phyloP scores from a whole-genome alignment of 2,329 filamentous ascomycete species.

The Fusarium sambucinum region DNA sequence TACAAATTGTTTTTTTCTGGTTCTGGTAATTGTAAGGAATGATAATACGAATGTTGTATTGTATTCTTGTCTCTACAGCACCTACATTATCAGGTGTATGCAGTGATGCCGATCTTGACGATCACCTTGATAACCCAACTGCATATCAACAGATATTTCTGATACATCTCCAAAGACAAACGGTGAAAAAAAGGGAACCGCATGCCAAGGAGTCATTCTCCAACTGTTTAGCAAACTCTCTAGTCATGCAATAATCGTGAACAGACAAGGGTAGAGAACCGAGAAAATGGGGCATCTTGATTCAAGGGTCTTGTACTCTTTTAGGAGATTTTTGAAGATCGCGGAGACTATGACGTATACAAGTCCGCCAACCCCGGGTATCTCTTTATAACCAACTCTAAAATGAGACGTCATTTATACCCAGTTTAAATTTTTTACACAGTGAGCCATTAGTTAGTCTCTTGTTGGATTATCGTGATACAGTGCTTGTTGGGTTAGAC shows the following conservation, averaged over 20 bases:
- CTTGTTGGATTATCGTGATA: not conserved
- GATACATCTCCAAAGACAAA: not conserved
- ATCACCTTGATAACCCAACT: not conserved
- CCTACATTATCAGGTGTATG: not conserved
- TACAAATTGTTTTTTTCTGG: not conserved
- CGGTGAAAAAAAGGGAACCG: not conserved
- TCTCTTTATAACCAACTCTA: not conserved
- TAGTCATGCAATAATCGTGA: constrained; percentile 19
- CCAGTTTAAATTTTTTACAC: constrained; percentile 29
- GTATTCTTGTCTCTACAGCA: too few species aligned
- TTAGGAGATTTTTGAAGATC: constrained; percentile 30
- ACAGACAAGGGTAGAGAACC: constrained; percentile 27
- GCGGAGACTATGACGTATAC: constrained; percentile 23
- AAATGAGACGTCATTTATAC: constrained; percentile 23
- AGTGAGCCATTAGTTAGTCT: not conserved
- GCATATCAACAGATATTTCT: not conserved
- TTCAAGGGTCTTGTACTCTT: constrained; percentile 21
- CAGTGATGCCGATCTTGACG: not conserved
- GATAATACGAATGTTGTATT: too few species aligned
- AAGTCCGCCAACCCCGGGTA: not conserved
- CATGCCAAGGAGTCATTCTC: constrained; percentile 10
- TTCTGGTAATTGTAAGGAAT: not conserved
- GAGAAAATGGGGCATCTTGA: constrained; percentile 21
- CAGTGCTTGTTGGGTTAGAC: not conserved
- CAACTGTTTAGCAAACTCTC: constrained; percentile 8